Conservation (phyloP, 106 monocot species). For the Chionographis japonica region DNA sequence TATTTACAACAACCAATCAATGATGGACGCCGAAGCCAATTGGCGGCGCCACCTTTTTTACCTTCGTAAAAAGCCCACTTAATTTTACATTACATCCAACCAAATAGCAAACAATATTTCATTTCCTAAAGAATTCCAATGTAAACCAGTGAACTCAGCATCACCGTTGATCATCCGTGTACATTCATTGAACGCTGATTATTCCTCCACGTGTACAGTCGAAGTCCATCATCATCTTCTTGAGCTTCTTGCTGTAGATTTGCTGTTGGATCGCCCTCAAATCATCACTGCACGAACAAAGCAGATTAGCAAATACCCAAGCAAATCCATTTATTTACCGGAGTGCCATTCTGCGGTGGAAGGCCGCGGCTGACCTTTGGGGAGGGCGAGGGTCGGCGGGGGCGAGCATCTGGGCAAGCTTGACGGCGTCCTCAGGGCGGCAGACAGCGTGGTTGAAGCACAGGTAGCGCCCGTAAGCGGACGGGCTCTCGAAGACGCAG, state of each 20-base stretch:
- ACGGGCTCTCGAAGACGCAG: constrained; percentile 46
- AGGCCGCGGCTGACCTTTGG: constrained; percentile 14
- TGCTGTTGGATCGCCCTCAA: constrained; percentile 40
- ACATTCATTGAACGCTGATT: too few relatives aligned
- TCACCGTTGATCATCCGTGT: too few relatives aligned
- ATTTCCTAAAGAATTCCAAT: too few relatives aligned
- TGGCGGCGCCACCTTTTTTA: too few relatives aligned
- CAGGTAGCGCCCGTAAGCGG: constrained; percentile 77
- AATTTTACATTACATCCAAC: too few relatives aligned
- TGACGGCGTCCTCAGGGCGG: constrained; percentile 62
- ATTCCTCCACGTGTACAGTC: constrained; percentile 18
- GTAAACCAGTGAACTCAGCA: too few relatives aligned
- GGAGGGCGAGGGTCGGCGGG: constrained; percentile 33
- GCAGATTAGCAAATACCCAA: neutral
- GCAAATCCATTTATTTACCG: too few relatives aligned
- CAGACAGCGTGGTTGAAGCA: constrained; percentile 69
- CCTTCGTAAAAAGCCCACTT: too few relatives aligned
- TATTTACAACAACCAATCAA: too few relatives aligned
- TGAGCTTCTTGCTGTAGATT: constrained; percentile 70
- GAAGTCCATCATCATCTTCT: constrained; percentile 61
- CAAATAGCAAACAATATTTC: too few relatives aligned
- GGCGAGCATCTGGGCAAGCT: constrained; percentile 47
- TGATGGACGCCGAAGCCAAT: too few relatives aligned
- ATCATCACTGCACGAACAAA: constrained; percentile 42
- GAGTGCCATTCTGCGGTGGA: too few relatives aligned